Evolutionary conservation across 768 basidiomycete species (phyloP), one percentile per base, ranked within the genome.

Genomic region (Auriscalpium orientale): DNA sequence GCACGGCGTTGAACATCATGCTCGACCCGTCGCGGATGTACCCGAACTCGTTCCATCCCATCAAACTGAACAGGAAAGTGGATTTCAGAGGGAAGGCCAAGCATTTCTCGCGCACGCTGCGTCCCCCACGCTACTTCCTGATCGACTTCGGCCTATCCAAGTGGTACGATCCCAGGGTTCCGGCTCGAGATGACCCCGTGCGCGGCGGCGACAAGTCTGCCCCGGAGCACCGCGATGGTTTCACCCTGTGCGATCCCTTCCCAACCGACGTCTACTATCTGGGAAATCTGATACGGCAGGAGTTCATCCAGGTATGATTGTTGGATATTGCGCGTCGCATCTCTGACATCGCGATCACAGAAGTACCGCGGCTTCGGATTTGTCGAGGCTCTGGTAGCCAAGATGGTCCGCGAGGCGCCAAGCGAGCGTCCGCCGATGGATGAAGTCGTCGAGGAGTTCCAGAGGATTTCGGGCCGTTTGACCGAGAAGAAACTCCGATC

Each of bases 81-180:
- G 33, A 51, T 6, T 37, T 36, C 8, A 35, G 18, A 13, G 50
- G 50, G 4, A n/a, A 38, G 1, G 50, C 38, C 28, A 56, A 56
- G 44, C 47, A 62, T 20, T 46, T 22, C 15, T 40, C 63, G 11
- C 63, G 67, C 7, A 68, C 67, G 1, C 40, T 65, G 21, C 53
- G 53, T 18, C 58, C 54, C 28, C 59, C 62, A 2, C 56, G 53
- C 47, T 68, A 68, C 37, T 66, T 56, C 44, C 51, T 67, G 2
- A 67, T 65, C 8, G 66, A 67, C 36, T 66, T 67, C 45, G 66
- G 66, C 16, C 43, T 64, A 1, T 64, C 67, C 15, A 53, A 49
- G 18, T 28, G 28, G 28, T 28, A 28, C 28, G 28, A 4, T 28
- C 28, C 28, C 28, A 7, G 28, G 28, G 28, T 28, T 28, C 28